Evolutionary conservation across 2,329 filamentous ascomycete species (phyloP).

Genomic region (Microcera coccophila): DNA sequence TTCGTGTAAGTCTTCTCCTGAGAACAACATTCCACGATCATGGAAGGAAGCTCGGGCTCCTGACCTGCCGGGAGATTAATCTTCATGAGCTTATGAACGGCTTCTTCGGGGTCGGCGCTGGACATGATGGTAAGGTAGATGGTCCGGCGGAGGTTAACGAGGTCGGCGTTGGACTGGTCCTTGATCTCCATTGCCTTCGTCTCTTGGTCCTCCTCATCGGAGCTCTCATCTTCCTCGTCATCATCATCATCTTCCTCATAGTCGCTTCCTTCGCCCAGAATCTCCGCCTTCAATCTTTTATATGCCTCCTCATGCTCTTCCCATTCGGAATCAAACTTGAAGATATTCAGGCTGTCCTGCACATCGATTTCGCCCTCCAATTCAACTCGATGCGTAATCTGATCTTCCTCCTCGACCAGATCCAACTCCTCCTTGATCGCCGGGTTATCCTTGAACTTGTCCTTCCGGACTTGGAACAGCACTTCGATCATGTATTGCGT

Average conservation of each 20-base stretch:
- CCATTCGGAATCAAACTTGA: slow-evolving; percentile 89
- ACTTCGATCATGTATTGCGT: slow-evolving; percentile 99
- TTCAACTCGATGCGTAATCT: slow-evolving; percentile 84
- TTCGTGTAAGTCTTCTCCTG: slow-evolving; percentile 97
- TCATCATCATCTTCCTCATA: slow-evolving; percentile 65
- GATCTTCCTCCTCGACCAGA: slow-evolving; percentile 94
- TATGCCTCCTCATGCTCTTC: slow-evolving; percentile 90
- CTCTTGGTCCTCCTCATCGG: slow-evolving; percentile 70
- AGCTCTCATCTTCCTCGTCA: slow-evolving; percentile 64
- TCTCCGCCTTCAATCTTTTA: slow-evolving; percentile 85
- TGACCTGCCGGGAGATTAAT: slow-evolving; percentile 82
- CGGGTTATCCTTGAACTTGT: slow-evolving; percentile 93
- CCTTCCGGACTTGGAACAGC: slow-evolving; percentile 91
- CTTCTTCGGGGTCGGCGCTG: slow-evolving; percentile 92
- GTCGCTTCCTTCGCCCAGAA: slow-evolving; percentile 88
- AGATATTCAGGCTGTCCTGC: slow-evolving; percentile 87
- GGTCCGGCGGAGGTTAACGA: slow-evolving; percentile 86
- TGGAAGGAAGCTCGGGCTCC: slow-evolving; percentile 86
- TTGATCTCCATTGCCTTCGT: slow-evolving; percentile 90
- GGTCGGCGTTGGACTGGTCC: slow-evolving; percentile 92
- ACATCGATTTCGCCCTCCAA: slow-evolving; percentile 81
- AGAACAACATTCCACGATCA: slow-evolving; percentile 95
- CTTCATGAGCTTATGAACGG: slow-evolving; percentile 94
- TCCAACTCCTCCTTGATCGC: slow-evolving; percentile 90
- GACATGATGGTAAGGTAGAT: slow-evolving; percentile 99